phyloP scores from a whole-genome alignment of 2,329 filamentous ascomycete genomes.

The Cladosporium phlei region DNA sequence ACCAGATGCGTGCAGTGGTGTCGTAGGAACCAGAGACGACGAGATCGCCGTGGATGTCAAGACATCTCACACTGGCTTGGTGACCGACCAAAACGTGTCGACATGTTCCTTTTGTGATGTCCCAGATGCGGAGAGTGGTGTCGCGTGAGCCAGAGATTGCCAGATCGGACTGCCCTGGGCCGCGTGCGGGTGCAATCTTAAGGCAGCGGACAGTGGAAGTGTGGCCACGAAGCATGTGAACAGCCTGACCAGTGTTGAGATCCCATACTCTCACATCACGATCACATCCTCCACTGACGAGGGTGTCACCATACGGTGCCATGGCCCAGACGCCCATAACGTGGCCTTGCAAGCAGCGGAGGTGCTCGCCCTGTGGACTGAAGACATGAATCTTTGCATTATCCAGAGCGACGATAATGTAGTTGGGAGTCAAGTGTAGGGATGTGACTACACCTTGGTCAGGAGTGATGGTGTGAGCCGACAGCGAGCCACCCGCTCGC shows the following conservation, averaged over 20 bases:
- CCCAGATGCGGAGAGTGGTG: conserved; percentile 92
- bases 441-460: conserved; percentile 97
- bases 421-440: conserved; percentile 86
- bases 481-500: conserved; percentile 83
- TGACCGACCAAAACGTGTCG: conserved; percentile 90
- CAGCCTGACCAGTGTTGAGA: conserved; percentile 73
- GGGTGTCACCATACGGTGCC: conserved; percentile 93
- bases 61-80: conserved; percentile 88
- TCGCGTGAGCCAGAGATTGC: conserved; percentile 96
- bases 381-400: conserved; percentile 99
- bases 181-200: conserved; percentile 71
- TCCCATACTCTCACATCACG: conserved; percentile 97
- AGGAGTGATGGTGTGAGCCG: conserved; percentile 83
- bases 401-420: conserved; percentile 95
- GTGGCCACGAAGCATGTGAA: conserved; percentile 84
- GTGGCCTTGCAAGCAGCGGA: conserved; percentile 87
- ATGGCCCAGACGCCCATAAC: conserved; percentile 99
- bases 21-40: conserved; percentile 99
- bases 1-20: conserved; percentile 95
- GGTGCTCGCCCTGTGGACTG: conserved; percentile 80
- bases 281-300: conserved; percentile 95
- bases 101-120: conserved; percentile 81
- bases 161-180: conserved; percentile 60
- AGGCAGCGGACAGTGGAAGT: conserved; percentile 94
- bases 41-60: conserved; percentile 93